phyloP scores from a whole-genome alignment of 345 rosid genomes.

The Passiflora organensis region DNA sequence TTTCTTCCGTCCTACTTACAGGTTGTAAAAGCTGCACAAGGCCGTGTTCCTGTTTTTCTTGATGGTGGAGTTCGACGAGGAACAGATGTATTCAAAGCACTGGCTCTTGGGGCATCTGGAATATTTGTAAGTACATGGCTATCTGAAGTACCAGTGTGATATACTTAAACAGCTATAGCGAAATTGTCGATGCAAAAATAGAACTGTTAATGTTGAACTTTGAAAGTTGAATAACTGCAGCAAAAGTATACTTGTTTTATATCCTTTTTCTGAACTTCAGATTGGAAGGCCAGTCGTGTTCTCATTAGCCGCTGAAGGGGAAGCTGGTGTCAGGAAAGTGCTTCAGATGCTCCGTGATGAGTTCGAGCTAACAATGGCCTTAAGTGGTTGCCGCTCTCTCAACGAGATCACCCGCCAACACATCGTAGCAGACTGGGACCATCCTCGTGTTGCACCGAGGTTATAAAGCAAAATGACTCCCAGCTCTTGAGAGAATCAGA shows the following conservation, averaged over 20 bases:
- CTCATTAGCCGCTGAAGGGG: conserved; percentile 81
- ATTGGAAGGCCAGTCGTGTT: conserved; percentile 85
- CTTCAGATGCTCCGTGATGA: conserved; percentile 76
- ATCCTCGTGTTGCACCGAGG: conserved; percentile 26
- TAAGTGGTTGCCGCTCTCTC: conserved; percentile 78
- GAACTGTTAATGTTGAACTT: too few species aligned
- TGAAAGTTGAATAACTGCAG: too few species aligned
- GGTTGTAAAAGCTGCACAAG: conserved; percentile 89
- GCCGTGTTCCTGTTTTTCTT: conserved; percentile 80
- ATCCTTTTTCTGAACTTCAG: conserved; percentile 34
- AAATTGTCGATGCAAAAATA: too few species aligned
- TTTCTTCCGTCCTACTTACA: conserved; percentile 17
- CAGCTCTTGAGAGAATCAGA: too few species aligned
- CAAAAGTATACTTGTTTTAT: not conserved
- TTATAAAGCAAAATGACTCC: conserved; percentile 3
- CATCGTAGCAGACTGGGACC: conserved; percentile 64
- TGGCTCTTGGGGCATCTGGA: conserved; percentile 95
- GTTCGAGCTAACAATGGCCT: conserved; percentile 86
- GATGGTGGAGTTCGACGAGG: conserved; percentile 98
- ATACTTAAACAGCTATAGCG: too few species aligned
- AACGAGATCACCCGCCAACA: conserved; percentile 77
- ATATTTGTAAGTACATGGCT: conserved; percentile 59
- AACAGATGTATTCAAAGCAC: conserved; percentile 95
- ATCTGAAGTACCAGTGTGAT: too few species aligned
- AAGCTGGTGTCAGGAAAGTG: conserved; percentile 63